phyloP scores from a whole-genome alignment of 1,284 basidiomycete species.

The Flammula alnicola region DNA sequence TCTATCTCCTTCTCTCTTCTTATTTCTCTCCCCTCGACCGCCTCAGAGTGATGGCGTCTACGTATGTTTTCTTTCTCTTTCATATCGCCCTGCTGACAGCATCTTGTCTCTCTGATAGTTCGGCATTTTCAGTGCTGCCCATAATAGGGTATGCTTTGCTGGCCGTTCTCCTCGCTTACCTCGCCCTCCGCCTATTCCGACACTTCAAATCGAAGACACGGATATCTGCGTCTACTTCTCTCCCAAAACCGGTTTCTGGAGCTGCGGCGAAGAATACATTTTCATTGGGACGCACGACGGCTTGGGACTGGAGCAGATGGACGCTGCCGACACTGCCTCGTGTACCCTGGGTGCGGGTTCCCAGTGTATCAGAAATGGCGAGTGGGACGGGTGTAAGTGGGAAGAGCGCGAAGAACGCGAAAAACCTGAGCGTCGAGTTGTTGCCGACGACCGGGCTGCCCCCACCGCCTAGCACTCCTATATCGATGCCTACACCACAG shows the following conservation, averaged over 20 bases:
- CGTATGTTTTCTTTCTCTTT: too few species aligned
- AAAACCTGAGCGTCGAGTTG: slow-evolving; percentile 22
- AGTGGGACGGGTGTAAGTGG: slow-evolving; percentile 10
- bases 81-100: too few species aligned
- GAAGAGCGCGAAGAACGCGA: slow-evolving; percentile 12
- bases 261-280: background rate
- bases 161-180: background rate
- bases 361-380: slow-evolving; percentile 1
- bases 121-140: too few species aligned
- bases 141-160: background rate
- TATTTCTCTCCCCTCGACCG: too few species aligned
- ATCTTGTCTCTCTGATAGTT: too few species aligned
- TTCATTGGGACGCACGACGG: background rate
- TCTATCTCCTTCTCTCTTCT: too few species aligned
- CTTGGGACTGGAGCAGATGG: slow-evolving; percentile 1
- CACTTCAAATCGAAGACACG: background rate
- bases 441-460: slow-evolving; percentile 26
- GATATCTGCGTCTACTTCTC: background rate
- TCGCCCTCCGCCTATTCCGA: background rate
- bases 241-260: slow-evolving; percentile 5
- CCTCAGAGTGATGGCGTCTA: too few species aligned
- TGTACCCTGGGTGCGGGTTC: slow-evolving; percentile 15
- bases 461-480: slow-evolving; percentile 19
- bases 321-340: slow-evolving; percentile 11
- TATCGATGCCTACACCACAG: slow-evolving; percentile 14